These are phyloP conservation scores for Plenodomus biglobosus DNA, from an alignment of 2,329 filamentous ascomycete genomes.

Conservation along the genomic window DNA sequence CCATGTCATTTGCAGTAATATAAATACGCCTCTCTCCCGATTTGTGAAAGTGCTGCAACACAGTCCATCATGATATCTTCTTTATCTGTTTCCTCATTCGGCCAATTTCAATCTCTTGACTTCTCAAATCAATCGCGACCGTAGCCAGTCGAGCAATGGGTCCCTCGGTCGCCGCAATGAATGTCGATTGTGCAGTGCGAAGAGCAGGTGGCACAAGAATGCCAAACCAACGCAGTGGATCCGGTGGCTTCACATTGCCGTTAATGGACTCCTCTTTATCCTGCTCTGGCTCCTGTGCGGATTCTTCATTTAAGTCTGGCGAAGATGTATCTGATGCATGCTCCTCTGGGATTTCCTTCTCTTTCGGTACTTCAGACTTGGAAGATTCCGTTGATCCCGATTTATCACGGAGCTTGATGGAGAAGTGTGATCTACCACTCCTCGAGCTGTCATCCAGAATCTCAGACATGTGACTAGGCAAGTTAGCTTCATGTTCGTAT, in stretches of 20 bases:
- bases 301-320: neutral
- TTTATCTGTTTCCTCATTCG: conserved; percentile 53
- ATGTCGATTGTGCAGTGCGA: conserved; percentile 60
- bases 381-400: neutral
- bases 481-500: neutral
- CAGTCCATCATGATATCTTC: conserved; percentile 29
- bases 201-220: conserved; percentile 54
- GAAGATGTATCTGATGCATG: neutral
- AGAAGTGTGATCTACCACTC: neutral
- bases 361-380: neutral
- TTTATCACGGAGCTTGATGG: neutral
- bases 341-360: neutral
- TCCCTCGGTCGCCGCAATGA: conserved; percentile 58
- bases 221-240: conserved; percentile 63
- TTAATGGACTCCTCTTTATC: conserved; percentile 3
- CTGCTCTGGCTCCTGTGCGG: neutral
- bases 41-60: neutral
- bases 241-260: conserved; percentile 21
- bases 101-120: conserved; percentile 69
- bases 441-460: neutral
- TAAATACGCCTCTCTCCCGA: neutral
- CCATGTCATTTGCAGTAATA: no score
- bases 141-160: conserved; percentile 61
- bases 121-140: conserved; percentile 62
- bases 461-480: neutral